Base-by-base conservation (phyloP, 2,329 filamentous ascomycete genomes). In the Clonostachys chloroleuca region DNA sequence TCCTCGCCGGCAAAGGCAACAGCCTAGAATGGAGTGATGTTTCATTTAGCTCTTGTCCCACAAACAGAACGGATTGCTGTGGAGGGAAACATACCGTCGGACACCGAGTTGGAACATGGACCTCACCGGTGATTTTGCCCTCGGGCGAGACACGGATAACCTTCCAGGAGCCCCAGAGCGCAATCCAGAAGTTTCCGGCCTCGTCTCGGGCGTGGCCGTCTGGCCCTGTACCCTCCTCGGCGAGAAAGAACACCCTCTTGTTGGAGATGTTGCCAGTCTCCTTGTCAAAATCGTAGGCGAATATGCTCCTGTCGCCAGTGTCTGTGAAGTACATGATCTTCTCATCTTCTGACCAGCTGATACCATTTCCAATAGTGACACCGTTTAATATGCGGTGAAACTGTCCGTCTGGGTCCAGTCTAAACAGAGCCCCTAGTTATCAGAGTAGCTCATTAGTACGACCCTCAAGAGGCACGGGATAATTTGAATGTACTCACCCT, bases 341-440 rank as follows among this genome's bases (percentile, higher is more conserved):
- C 33, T 50, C 47, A 37, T 53, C 51, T 43, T 49, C 47, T 24
- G 51, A 50, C 47, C 47, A 54, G 46, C 51, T 52, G 47, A 52
- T 51, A n/a, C 52, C 52, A 39, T 52, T 52, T 9, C 49, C 47
- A 14, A 49, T 46, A 3, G 52, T 51, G 18, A 52, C 34, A 6
- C 47, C 47, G 8, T 40, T 47, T n/a, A 49, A 20, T 14, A 54
- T 39, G 5, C 49, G 47, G 13, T 47, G 42, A 14, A 54, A 37
- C 18, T 39, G 8, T 7, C 47, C 52, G 30, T 54, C 52, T 1
- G 20, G 37, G 20, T 52, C 52, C 7, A 52, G 40, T 12, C 52
- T 34, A 39, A 54, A 54, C 12, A 52, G 34, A 36, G 48, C 44
- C 30, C 42, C 52, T 52, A n/a, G 9, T 33, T 14, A 16, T 13